Base-by-base conservation (phyloP, 164 flowering plant species). In the Amborella trichopoda region DNA sequence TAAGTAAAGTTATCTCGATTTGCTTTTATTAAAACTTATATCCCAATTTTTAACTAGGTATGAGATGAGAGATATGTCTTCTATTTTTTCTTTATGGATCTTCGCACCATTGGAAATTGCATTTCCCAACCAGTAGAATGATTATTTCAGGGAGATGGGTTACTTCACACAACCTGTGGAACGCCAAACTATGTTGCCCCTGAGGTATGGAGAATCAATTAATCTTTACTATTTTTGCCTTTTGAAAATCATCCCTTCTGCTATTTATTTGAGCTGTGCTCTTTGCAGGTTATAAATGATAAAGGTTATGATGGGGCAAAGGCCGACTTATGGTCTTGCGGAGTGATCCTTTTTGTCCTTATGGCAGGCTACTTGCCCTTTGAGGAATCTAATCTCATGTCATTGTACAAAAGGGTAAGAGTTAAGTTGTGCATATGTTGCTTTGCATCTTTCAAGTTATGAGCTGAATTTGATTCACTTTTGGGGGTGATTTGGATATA, bases 181-280 rank as follows among this genome's bases (percentile, higher is more conserved):
- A 90, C 97, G 2, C 97, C 97, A 49, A 90, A 90, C 64, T 90
- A 90, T 72, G 97, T 90, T 63, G 97, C 97, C 46, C 97, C 97
- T 6, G 97, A 90, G 97, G 97, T 90, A 71, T 50, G 34, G 26
- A 23, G 16, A 28, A 18, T 25, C 46, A 20, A 37, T 20, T 8
- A 30, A 14, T 30, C 11, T 30, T 30, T 6, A 37, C 5, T 30
- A 8, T 30, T 11, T 14, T 37, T 37, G n/a, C 18, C 13, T 6
- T 13, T 37, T 37, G n/a, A 37, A 37, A 37, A 37, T 37, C n/a
- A 37, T 14, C 18, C 5, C 18, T 37, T 6, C 40, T 14, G 10
- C 18, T 37, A 14, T 20, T 37, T 37, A 37, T 5, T 37, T 37
- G 8, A 5, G 5, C 13, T 14, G n/a, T 37, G 1, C 44, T 24